Evolutionary conservation across 139 green algal genomes (phyloP).

Genomic region (Monoraphidium neglectum): DNA sequence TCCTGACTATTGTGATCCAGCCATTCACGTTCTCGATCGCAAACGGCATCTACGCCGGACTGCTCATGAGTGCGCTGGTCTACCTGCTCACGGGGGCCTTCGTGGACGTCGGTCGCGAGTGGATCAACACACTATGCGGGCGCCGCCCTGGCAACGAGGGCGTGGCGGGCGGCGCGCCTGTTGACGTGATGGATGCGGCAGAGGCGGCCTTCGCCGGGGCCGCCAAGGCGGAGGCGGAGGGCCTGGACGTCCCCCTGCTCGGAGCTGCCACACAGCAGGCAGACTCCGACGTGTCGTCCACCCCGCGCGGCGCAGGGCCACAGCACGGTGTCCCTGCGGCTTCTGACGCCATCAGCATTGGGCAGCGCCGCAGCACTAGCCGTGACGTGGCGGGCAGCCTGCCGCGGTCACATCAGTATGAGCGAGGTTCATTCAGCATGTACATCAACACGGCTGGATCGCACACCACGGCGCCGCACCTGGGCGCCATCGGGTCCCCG

Average conservation of each 20-base stretch:
- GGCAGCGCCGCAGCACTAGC: neutral
- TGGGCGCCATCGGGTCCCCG: no score
- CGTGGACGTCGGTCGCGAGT: neutral
- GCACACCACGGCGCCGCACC: neutral
- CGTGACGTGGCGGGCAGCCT: neutral
- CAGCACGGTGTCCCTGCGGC: no score
- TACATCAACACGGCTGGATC: conserved; percentile 29
- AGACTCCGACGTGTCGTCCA: neutral
- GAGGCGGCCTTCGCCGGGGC: neutral
- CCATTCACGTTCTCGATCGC: conserved; percentile 60
- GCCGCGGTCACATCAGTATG: conserved; percentile 1
- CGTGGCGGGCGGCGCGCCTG: neutral
- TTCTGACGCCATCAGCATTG: neutral
- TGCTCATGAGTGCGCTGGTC: conserved; percentile 26
- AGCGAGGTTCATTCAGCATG: conserved; percentile 32
- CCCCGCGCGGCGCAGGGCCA: no score
- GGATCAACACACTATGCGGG: no score
- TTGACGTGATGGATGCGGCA: neutral
- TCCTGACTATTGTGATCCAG: conserved; percentile 56
- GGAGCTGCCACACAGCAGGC: neutral
- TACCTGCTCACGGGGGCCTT: conserved; percentile 24
- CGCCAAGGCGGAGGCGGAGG: neutral
- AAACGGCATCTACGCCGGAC: conserved; percentile 45
- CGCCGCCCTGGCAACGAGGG: neutral
- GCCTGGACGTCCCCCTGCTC: neutral